A percentile compares a stretch with the other conserved stretches of the same genome.
phyloP scores from a whole-genome alignment of 805 yeast species.

The Pachysolen tannophilus region DNA sequence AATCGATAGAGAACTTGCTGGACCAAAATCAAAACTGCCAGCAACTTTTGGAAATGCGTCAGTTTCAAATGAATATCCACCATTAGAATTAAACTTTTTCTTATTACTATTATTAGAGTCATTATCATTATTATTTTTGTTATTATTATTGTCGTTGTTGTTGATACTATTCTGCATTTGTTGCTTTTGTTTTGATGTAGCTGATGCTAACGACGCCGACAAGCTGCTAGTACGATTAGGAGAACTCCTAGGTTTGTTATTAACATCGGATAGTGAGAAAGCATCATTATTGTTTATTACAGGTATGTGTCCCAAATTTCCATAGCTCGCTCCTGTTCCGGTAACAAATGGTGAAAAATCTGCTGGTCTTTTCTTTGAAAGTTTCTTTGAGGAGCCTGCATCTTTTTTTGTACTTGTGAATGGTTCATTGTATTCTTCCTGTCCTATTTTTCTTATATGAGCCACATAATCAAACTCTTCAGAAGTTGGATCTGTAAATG shows the following conservation, averaged over 20 bases:
- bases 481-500: conserved; percentile 31
- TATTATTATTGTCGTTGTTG: not conserved
- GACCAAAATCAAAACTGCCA: conserved; percentile 11
- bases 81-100: too few relatives aligned
- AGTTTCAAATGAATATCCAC: conserved; percentile 4
- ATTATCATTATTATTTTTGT: not conserved
- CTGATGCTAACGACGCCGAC: conserved; percentile 11
- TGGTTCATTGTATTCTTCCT: conserved; percentile 20
- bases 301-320: conserved; percentile 2
- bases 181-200: conserved; percentile 3
- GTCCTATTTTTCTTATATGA: conserved; percentile 50
- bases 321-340: not conserved
- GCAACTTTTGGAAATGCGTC: conserved; percentile 5
- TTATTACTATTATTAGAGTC: not conserved
- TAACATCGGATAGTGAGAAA: not conserved
- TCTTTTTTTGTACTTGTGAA: not conserved
- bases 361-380: conserved; percentile 16
- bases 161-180: conserved; percentile 3
- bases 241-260: not conserved
- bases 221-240: conserved; percentile 9
- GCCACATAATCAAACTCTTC: conserved; percentile 60
- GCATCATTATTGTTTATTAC: not conserved
- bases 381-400: not conserved
- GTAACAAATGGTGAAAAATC: conserved; percentile 17
- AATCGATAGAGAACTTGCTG: conserved; percentile 3